Evolutionary conservation across 164 flowering plant genomes (phyloP).

Genomic region (Berberis vulgaris): DNA sequence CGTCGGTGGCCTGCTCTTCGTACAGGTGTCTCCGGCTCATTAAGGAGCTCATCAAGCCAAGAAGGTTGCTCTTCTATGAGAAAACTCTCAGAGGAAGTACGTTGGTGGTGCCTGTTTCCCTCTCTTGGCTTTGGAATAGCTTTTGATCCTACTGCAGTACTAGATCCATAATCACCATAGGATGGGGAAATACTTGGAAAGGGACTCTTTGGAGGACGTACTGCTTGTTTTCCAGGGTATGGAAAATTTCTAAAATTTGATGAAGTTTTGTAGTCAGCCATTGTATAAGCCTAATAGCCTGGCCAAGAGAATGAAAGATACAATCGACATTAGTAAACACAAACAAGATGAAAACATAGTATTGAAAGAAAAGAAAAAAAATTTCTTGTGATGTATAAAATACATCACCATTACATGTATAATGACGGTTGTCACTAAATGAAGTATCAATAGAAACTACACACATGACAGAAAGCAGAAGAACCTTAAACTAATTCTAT

Average conservation of each 20-base stretch:
- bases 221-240: slow-evolving; percentile 50
- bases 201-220: slow-evolving; percentile 86
- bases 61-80: slow-evolving; percentile 82
- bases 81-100: slow-evolving; percentile 76
- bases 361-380: no score
- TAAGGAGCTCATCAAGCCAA: slow-evolving; percentile 91
- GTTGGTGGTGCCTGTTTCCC: slow-evolving; percentile 52
- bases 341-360: no score
- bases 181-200: slow-evolving; percentile 52
- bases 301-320: slow-evolving; percentile 8
- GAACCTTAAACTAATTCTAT: no score
- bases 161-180: slow-evolving; percentile 51
- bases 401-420: no score
- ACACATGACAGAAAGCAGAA: no score
- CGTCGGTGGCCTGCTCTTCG: slow-evolving; percentile 66
- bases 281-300: slow-evolving; percentile 16
- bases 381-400: no score
- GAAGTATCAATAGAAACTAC: no score
- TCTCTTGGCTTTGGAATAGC: slow-evolving; percentile 52
- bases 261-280: slow-evolving; percentile 64
- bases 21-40: slow-evolving; percentile 81
- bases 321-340: not conserved
- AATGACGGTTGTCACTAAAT: no score
- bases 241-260: slow-evolving; percentile 40
- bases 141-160: slow-evolving; percentile 33